Base-by-base conservation (phyloP, 257 asterid species). In the Jaltomata sinuosa region DNA sequence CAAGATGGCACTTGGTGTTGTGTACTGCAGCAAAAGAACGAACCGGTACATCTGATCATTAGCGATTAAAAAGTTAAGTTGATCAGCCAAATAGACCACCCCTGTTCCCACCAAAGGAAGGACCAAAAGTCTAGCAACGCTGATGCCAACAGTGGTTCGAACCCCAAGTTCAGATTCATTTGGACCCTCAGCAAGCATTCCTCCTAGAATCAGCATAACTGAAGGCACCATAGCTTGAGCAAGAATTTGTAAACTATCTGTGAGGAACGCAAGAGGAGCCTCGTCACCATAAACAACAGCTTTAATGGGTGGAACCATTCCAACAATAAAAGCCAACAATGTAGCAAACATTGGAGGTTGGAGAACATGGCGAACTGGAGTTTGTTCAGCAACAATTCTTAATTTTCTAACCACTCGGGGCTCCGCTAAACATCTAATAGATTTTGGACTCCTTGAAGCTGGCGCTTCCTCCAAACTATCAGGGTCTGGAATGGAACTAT, bases 161-260 rank as follows among this genome's bases (percentile, higher is more conserved):
- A 85, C 38, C 53, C 98, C 99, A 4, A 96, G 95, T 85, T 87
- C 89, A 4, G 99, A 94, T 87, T 91, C 93, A 34, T 90, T 91
- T 10, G 97, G 98, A 84, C 98, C 99, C 90, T 96, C 98, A 6
- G 98, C 98, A 21, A 96, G 91, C 97, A 93, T 96, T 82, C 98
- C 99, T 84, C 99, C 99, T 32, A 96, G 95, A 86, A 93, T 87
- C 50, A 96, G 91, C 97, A 96, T 93, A 9, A 96, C 97, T 5
- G 96, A 92, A n/a, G 99, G 99, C 83, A 94, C 98, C 94, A 94
- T 91, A 10, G 99, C 94, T 47, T 91, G 92, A 27, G 97, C 99
- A 89, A 94, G 69, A 38, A 96, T 94, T 22, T 93, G 97, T 65
- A 93, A 83, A 87, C 98, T 94, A 84, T 94, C 98, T 0, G 97